Evolutionary conservation across 306 rosid species (phyloP).

Genomic region (Fragaria vesca): DNA sequence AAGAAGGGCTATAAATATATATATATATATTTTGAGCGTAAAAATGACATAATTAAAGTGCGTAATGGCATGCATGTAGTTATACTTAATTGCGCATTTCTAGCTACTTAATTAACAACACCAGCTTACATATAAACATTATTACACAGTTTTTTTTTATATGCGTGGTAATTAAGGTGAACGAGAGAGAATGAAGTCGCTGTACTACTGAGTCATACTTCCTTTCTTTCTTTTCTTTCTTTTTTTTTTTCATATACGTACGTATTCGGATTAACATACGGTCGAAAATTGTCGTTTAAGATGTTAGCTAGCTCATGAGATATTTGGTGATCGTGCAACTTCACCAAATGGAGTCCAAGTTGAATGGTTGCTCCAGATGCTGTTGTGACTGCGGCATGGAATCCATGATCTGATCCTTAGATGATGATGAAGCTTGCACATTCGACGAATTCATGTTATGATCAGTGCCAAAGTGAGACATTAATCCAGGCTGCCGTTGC

Average conservation of each 20-base stretch:
- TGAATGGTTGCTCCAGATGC: slow-evolving; percentile 76
- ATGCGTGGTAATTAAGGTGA: background rate
- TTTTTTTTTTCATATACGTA: background rate
- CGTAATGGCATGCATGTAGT: background rate
- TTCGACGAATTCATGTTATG: slow-evolving; percentile 27
- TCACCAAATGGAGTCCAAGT: slow-evolving; percentile 94
- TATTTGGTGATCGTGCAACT: background rate
- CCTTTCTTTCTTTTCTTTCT: background rate
- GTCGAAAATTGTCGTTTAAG: slow-evolving; percentile 7
- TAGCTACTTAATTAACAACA: background rate
- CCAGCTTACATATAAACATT: background rate
- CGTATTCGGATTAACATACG: background rate
- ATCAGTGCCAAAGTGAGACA: slow-evolving; percentile 32
- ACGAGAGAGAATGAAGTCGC: background rate
- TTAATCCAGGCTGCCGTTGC: slow-evolving; percentile 34
- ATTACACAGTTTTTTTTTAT: background rate
- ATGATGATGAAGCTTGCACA: slow-evolving; percentile 43
- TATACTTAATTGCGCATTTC: background rate
- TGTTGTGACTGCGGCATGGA: slow-evolving; percentile 37
- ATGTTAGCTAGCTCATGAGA: background rate
- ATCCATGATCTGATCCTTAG: slow-evolving; percentile 44
- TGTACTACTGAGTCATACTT: background rate
- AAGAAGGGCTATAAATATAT: too few species aligned
- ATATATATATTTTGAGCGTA: background rate
- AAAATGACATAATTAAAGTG: background rate